phyloP scores from a whole-genome alignment of 352 stramenopile genomes.

The Phytophthora syringae region DNA sequence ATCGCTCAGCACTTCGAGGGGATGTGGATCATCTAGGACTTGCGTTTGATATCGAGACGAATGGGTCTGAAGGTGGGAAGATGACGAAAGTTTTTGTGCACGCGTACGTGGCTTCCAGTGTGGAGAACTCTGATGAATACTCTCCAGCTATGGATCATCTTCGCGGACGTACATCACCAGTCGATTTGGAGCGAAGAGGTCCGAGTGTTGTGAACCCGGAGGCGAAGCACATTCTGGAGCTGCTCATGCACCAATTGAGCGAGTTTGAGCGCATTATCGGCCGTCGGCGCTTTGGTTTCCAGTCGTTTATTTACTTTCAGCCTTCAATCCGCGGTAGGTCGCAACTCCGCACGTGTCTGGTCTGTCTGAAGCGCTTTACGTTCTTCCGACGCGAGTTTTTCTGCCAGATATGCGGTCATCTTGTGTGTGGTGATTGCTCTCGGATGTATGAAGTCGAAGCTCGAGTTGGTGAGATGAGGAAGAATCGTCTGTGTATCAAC shows the following conservation, averaged over 20 bases:
- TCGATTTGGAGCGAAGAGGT: conserved; percentile 15
- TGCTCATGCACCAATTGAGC: conserved; percentile 51
- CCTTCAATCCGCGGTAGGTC: background rate
- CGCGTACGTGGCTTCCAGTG: conserved; percentile 49
- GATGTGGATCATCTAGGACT: conserved; percentile 65
- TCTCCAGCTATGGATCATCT: conserved; percentile 9
- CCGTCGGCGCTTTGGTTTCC: conserved; percentile 64
- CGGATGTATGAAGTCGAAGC: conserved; percentile 57
- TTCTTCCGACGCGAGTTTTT: too few species aligned
- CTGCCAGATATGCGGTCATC: too few species aligned
- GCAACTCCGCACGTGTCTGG: conserved; percentile 31
- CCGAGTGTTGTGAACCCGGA: conserved; percentile 51
- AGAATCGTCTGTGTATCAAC: conserved; percentile 52
- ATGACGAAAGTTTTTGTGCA: conserved; percentile 54
- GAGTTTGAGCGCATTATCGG: conserved; percentile 66
- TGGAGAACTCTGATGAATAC: conserved; percentile 8
- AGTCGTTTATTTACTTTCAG: conserved; percentile 62
- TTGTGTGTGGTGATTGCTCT: too few species aligned
- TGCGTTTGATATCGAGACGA: conserved; percentile 60
- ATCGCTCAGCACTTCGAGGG: conserved; percentile 54
- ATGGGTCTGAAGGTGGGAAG: conserved; percentile 5
- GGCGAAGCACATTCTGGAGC: conserved; percentile 52
- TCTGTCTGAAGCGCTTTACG: conserved; percentile 55
- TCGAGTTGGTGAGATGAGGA: conserved; percentile 43
- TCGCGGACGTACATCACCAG: conserved; percentile 8